Evolutionary conservation across 805 yeast genomes (phyloP).

Genomic region (Candida xyloterini): DNA sequence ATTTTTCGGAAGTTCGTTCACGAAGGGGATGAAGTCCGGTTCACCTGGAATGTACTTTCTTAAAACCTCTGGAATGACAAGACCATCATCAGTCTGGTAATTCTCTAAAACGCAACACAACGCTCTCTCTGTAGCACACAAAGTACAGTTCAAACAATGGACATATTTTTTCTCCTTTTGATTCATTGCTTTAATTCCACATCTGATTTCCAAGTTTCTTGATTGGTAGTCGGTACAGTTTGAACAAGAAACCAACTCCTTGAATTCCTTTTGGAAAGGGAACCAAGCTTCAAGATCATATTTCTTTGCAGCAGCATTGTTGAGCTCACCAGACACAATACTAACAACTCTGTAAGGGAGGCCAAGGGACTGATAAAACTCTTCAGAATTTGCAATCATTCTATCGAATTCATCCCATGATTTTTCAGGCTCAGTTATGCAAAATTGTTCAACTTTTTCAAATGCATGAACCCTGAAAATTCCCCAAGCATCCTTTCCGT

Average conservation of each 20-base stretch:
- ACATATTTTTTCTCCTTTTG: slow-evolving; percentile 97
- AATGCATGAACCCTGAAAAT: slow-evolving; percentile 98
- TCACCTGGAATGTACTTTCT: slow-evolving; percentile 97
- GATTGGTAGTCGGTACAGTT: slow-evolving; percentile 99
- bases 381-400: slow-evolving; percentile 90
- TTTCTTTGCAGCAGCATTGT: slow-evolving; percentile 98
- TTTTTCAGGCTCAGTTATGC: slow-evolving; percentile 94
- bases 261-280: slow-evolving; percentile 98
- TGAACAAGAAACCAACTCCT: slow-evolving; percentile 96
- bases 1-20: slow-evolving; percentile 90
- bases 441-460: slow-evolving; percentile 97
- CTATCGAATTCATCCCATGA: slow-evolving; percentile 97
- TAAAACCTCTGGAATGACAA: slow-evolving; percentile 89
- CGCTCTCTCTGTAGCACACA: slow-evolving; percentile 98
- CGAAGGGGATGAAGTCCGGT: slow-evolving; percentile 92
- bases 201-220: slow-evolving; percentile 96
- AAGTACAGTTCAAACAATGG: slow-evolving; percentile 95
- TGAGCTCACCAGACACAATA: slow-evolving; percentile 96
- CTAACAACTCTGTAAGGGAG: slow-evolving; percentile 97
- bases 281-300: slow-evolving; percentile 99
- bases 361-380: slow-evolving; percentile 86
- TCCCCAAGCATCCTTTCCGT: slow-evolving; percentile 99
- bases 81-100: slow-evolving; percentile 96
- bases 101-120: slow-evolving; percentile 95
- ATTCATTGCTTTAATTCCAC: slow-evolving; percentile 94